Evolutionary conservation across 106 monocot genomes (phyloP).

Genomic region (Gastrodia elata): DNA sequence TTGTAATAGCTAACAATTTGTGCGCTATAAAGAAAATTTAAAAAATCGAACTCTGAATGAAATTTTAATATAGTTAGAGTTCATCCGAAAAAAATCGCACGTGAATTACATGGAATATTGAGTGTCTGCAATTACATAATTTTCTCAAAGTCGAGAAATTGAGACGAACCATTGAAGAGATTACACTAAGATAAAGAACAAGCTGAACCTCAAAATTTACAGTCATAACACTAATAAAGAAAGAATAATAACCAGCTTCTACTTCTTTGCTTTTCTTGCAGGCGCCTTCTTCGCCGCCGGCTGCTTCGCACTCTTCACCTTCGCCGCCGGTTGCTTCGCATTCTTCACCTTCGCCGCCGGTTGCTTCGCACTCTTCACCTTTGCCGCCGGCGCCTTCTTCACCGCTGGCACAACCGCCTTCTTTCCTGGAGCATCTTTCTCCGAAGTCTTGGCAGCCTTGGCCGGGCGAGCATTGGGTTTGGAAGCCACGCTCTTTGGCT

Average conservation of each 20-base stretch:
- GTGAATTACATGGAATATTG: too few species aligned
- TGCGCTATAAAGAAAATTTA: too few species aligned
- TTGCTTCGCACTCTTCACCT: not conserved
- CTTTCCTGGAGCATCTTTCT: slow-evolving; percentile 3
- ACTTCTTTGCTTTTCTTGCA: not conserved
- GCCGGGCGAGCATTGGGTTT: not conserved
- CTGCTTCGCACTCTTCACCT: not conserved
- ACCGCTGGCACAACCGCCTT: not conserved
- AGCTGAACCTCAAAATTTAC: not conserved
- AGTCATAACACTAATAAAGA: not conserved
- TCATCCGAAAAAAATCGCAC: too few species aligned
- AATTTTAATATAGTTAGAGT: too few species aligned
- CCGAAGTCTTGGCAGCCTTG: slow-evolving; percentile 8
- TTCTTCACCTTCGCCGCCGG: slow-evolving; percentile 3
- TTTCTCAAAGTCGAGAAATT: too few species aligned
- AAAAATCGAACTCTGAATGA: too few species aligned
- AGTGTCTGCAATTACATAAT: too few species aligned
- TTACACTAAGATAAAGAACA: too few species aligned
- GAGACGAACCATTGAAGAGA: too few species aligned
- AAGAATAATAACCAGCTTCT: not conserved
- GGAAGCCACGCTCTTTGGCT: not conserved
- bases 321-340: not conserved
- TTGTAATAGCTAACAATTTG: too few species aligned
- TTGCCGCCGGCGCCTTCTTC: not conserved
- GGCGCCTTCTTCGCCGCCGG: not conserved